phyloP scores from a whole-genome alignment of 176 grass and related monocot species.

The Saccharum spontaneum region DNA sequence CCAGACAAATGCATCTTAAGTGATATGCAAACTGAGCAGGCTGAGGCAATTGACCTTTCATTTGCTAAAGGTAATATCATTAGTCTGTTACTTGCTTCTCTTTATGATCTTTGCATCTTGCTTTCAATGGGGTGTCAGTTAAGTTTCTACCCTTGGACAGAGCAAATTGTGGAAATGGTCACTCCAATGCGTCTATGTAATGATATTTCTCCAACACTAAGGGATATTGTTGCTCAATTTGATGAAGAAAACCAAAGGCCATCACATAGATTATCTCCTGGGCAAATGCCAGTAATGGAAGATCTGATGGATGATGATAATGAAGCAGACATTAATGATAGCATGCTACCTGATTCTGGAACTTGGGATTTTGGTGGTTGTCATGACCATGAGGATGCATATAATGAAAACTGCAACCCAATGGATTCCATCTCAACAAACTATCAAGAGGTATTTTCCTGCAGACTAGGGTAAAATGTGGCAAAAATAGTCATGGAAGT shows the following conservation, averaged over 20 bases:
- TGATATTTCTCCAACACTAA: constrained; percentile 88
- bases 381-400: constrained; percentile 57
- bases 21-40: constrained; percentile 42
- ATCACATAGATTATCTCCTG: constrained; percentile 35
- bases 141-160: constrained; percentile 48
- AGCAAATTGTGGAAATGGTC: constrained; percentile 80
- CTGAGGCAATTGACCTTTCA: constrained; percentile 68
- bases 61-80: constrained; percentile 79
- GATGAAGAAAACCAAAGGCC: constrained; percentile 88
- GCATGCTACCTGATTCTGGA: constrained; percentile 47
- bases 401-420: constrained; percentile 46
- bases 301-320: constrained; percentile 42
- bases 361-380: constrained; percentile 61
- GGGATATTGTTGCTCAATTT: constrained; percentile 80
- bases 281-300: constrained; percentile 49
- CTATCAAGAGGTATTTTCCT: constrained; percentile 65
- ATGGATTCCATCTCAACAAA: constrained; percentile 47
- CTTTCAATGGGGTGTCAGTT: constrained; percentile 15
- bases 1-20: constrained; percentile 65
- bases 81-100: not conserved
- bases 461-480: not conserved
- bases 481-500: not conserved
- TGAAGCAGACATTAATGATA: constrained; percentile 32
- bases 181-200: constrained; percentile 54
- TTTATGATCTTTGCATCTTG: constrained; percentile 24